Base-by-base conservation (phyloP, 2,329 filamentous ascomycete genomes). In the Fusarium succisae region DNA sequence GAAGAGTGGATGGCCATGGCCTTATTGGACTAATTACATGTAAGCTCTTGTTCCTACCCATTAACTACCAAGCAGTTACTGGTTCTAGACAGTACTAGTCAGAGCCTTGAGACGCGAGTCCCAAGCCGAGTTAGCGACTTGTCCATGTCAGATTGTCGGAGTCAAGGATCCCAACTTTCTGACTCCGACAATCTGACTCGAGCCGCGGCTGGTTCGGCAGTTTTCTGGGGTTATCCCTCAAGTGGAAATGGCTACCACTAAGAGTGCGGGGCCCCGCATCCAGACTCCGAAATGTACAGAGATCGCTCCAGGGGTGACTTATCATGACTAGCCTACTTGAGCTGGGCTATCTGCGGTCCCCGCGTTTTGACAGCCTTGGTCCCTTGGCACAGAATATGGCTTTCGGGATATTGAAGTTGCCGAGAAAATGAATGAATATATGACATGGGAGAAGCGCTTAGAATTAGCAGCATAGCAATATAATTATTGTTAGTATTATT, bases 61-160 rank as follows among this genome's bases (percentile, higher is more conserved):
- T 22, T 3, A 2, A 28, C 26, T 8, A 1, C 0, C 2, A 47
- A 5, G 6, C 18, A 28, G 12, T 3, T 14, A 10, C 24, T 20
- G 8, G 1, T 26, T 3, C 11, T 14, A 45, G 3, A 28, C 6
- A 15, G 8, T 1, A 8, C 26, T 22, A 48, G 20, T 17, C 18
- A n/a, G 20, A 30, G 45, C 45, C 20, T 17, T 30, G 45, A 13
- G 4, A 48, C 14, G 26, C 26, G 45, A 17, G 7, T 6, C 3
- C 20, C 14, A n/a, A 0, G 20, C 26, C 2, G 14, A 17, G 0
- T 11, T n/a, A 12, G 20, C 14, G 26, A n/a, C 9, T 48, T n/a
- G 28, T n/a, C 26, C 47, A 50, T 50, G 47, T 50, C 47, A 50
- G 47, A 50, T 30, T 30, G 26, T 48, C 45, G 13, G 26, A 22